A percentile compares a stretch with the other conserved stretches of the same genome.
phyloP scores from a whole-genome alignment of 1,284 basidiomycete genomes.

The Microbotryum scabiosae region DNA sequence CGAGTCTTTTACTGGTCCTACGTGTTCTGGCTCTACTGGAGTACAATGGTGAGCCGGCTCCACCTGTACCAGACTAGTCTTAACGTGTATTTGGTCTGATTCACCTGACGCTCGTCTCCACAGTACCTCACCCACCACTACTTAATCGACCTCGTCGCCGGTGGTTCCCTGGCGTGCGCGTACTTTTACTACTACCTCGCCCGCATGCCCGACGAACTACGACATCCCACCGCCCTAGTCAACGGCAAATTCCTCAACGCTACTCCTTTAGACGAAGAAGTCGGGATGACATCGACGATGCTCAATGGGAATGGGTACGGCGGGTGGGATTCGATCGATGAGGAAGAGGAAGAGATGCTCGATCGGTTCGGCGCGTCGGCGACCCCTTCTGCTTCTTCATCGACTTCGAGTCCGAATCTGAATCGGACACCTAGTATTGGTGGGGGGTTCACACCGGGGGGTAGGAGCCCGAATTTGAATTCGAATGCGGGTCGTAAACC shows the following conservation, averaged over 20 bases:
- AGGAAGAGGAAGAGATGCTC: slow-evolving; percentile 6
- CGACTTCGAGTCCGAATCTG: no score
- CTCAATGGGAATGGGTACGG: slow-evolving; percentile 24
- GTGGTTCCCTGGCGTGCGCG: slow-evolving; percentile 77
- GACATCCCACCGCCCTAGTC: slow-evolving; percentile 14
- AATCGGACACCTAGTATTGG: no score
- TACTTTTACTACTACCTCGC: slow-evolving; percentile 70
- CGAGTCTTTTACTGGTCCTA: slow-evolving; percentile 57
- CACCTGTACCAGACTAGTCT: not conserved
- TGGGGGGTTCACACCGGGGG: no score
- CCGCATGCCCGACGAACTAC: slow-evolving; percentile 27
- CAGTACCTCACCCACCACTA: slow-evolving; percentile 84
- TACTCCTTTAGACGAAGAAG: slow-evolving; percentile 25
- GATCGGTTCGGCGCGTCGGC: no score
- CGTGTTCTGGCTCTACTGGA: slow-evolving; percentile 85
- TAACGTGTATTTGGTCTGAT: not conserved
- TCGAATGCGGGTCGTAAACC: no score
- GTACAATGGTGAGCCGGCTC: slow-evolving; percentile 60
- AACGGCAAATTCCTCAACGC: not conserved
- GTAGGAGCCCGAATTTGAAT: no score
- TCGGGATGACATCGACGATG: slow-evolving; percentile 13
- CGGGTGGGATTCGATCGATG: slow-evolving; percentile 20
- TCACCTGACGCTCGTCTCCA: not conserved
- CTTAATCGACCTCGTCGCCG: slow-evolving; percentile 90
- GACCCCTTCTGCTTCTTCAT: no score